Evolutionary conservation across 768 basidiomycete species (phyloP).

Genomic region (Mycena vulgaris): DNA sequence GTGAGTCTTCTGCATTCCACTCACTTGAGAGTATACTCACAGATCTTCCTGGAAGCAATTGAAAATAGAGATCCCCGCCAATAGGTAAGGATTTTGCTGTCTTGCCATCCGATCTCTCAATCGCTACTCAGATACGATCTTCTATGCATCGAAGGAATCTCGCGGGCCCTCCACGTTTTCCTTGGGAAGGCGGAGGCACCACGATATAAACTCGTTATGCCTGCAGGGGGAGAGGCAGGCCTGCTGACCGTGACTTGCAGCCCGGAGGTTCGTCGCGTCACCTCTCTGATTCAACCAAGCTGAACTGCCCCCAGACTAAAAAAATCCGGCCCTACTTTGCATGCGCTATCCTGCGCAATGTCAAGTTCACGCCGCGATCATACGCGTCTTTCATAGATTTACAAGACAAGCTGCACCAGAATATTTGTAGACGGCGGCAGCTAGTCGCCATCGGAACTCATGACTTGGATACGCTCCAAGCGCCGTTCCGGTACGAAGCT

Average conservation of each 20-base stretch:
- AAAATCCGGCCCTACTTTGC: conserved; percentile 93
- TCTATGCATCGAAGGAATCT: conserved; percentile 96
- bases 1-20: conserved; percentile 57
- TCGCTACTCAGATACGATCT: conserved; percentile 86
- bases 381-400: conserved; percentile 98
- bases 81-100: conserved; percentile 68
- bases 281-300: conserved; percentile 4
- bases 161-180: conserved; percentile 89
- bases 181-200: conserved; percentile 78
- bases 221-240: conserved; percentile 74
- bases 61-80: conserved; percentile 99
- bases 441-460: conserved; percentile 98
- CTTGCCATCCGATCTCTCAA: conserved; percentile 20
- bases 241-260: conserved; percentile 79
- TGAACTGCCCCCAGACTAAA: conserved; percentile 66
- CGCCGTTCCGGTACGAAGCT: conserved; percentile 92
- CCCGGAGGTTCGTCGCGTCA: conserved; percentile 72
- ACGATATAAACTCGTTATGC: conserved; percentile 80
- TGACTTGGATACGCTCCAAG: conserved; percentile 90
- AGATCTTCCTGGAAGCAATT: conserved; percentile 75
- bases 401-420: conserved; percentile 99
- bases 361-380: conserved; percentile 89
- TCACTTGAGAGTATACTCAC: background rate
- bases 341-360: conserved; percentile 90
- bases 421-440: conserved; percentile 90